Percentiles rank a stretch among this genome's conserved stretches.
phyloP scores from a whole-genome alignment of 2,329 filamentous ascomycete species.

The Aureobasidium sp. region DNA sequence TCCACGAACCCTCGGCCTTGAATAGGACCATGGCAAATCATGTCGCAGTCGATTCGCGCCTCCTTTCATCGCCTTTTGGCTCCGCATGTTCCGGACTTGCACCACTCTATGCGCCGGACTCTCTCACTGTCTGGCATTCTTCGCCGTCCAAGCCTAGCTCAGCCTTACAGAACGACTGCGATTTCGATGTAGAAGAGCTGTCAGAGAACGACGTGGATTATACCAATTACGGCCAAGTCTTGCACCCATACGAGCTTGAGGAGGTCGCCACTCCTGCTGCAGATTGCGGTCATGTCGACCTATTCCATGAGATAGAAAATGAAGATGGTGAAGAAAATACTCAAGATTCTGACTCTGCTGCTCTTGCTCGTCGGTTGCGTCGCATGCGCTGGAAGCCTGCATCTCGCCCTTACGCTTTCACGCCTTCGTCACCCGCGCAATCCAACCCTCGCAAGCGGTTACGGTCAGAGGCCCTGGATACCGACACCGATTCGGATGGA shows the following conservation, averaged over 20 bases:
- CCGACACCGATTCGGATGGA: neutral
- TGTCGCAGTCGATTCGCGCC: neutral
- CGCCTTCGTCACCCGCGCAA: neutral
- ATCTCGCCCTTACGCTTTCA: neutral
- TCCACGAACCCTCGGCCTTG: neutral
- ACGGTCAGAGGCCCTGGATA: conserved; percentile 1
- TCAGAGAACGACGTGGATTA: conserved; percentile 29
- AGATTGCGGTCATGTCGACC: neutral
- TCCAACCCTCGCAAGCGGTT: neutral
- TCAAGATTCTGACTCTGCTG: neutral
- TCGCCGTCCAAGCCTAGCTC: neutral
- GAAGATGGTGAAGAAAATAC: neutral
- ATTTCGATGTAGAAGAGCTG: conserved; percentile 37
- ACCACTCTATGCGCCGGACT: neutral
- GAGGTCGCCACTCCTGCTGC: conserved; percentile 26
- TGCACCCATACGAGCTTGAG: conserved; percentile 37
- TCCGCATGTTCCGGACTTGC: neutral
- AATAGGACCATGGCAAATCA: neutral
- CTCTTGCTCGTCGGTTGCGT: neutral
- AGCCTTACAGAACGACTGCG: conserved; percentile 15
- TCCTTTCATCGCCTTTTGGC: neutral
- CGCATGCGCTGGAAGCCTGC: conserved; percentile 3
- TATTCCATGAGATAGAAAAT: neutral
- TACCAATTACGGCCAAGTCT: conserved; percentile 35
- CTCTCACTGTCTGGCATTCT: conserved; percentile 1